These are phyloP conservation scores for Ceratocystis huliohia DNA, from an alignment of 2,329 filamentous ascomycete species.

Conservation along the genomic window DNA sequence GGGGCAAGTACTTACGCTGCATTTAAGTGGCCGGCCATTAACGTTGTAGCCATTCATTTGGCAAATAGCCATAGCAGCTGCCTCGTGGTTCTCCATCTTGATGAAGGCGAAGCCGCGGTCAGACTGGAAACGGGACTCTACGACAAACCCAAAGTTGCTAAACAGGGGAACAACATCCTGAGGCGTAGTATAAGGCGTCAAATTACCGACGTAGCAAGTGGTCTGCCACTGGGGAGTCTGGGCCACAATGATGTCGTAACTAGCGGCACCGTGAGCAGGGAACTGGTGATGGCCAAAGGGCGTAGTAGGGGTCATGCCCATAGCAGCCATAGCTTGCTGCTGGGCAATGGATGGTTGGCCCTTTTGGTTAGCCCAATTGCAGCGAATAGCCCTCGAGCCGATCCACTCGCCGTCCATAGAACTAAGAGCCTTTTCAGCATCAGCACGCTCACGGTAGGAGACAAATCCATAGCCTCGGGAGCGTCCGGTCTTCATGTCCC, in stretches of 20 bases:
- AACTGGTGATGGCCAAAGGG: conserved; percentile 97
- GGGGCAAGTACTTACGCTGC: conserved; percentile 62
- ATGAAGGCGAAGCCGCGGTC: conserved; percentile 97
- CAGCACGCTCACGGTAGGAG: conserved; percentile 82
- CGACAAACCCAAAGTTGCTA: conserved; percentile 95
- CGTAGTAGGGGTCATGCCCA: conserved; percentile 96
- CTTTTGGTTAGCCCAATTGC: conserved; percentile 99
- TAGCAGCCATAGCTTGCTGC: conserved; percentile 90
- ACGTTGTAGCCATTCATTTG: conserved; percentile 97
- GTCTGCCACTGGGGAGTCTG: conserved; percentile 98
- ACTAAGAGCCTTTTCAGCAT: conserved; percentile 90
- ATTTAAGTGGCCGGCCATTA: conserved; percentile 92
- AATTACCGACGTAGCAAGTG: conserved; percentile 92
- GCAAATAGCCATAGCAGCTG: conserved; percentile 96
- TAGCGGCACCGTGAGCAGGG: conserved; percentile 89
- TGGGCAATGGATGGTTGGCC: conserved; percentile 98
- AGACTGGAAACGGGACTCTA: conserved; percentile 94
- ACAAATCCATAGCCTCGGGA: conserved; percentile 97
- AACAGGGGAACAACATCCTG: conserved; percentile 95
- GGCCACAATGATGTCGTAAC: conserved; percentile 90
- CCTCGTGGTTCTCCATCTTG: conserved; percentile 98
- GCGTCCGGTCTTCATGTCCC: conserved; percentile 99
- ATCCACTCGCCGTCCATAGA: conserved; percentile 99
- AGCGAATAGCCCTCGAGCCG: conserved; percentile 91
- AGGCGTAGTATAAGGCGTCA: conserved; percentile 94